Percentiles rank a stretch among this genome's conserved stretches.
These are phyloP conservation scores for Nymphaea thermarum DNA, from an alignment of 164 flowering plant species.

Conservation along the genomic window DNA sequence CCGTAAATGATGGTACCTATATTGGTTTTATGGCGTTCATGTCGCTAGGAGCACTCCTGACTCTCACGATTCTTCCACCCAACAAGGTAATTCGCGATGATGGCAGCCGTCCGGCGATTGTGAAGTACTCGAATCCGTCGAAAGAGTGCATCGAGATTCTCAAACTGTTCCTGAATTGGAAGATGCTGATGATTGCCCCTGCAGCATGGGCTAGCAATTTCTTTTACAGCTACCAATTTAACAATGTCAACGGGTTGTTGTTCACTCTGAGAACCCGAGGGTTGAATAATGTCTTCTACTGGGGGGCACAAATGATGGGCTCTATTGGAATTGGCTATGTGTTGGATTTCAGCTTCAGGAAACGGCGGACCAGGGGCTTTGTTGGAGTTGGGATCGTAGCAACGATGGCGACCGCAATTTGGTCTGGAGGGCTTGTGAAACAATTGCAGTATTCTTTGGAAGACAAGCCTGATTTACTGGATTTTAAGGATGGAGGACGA, in stretches of 20 bases:
- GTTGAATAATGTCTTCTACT: constrained; percentile 81
- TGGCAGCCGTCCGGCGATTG: constrained; percentile 42
- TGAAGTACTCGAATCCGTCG: constrained; percentile 47
- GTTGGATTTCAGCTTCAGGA: constrained; percentile 69
- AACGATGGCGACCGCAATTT: constrained; percentile 51
- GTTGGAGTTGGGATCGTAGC: constrained; percentile 53
- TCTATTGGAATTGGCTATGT: constrained; percentile 63
- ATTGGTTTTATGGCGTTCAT: constrained; percentile 85
- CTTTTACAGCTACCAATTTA: constrained; percentile 85
- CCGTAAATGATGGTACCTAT: constrained; percentile 82
- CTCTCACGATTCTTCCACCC: constrained; percentile 60
- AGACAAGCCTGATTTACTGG: constrained; percentile 31
- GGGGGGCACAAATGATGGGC: constrained; percentile 98
- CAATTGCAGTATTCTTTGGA: constrained; percentile 40
- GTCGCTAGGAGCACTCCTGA: constrained; percentile 45
- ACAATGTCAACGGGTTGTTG: constrained; percentile 59
- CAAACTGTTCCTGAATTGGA: constrained; percentile 75
- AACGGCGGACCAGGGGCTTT: constrained; percentile 61
- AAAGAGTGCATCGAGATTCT: constrained; percentile 44
- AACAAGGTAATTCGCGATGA: constrained; percentile 59
- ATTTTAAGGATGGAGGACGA: constrained; percentile 51
- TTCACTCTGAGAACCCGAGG: constrained; percentile 85
- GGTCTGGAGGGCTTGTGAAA: constrained; percentile 85
- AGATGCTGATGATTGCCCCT: constrained; percentile 63
- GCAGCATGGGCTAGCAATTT: constrained; percentile 93